Conservation (phyloP, 2,329 filamentous ascomycete genomes). For the Ceratocystis papillata region DNA sequence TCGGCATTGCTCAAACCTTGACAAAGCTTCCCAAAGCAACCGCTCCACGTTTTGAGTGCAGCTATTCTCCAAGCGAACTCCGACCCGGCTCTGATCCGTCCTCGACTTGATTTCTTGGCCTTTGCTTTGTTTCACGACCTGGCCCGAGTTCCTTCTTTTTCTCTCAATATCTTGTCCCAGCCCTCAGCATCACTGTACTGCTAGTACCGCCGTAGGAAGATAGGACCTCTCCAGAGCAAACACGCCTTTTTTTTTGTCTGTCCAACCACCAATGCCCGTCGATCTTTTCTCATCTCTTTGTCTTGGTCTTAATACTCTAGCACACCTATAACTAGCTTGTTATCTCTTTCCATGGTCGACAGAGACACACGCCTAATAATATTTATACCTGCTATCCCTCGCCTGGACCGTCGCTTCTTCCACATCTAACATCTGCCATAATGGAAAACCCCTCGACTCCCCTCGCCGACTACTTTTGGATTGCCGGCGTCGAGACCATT, state of each 20-base stretch:
- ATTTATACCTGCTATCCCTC: neutral
- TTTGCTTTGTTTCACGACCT: conserved; percentile 8
- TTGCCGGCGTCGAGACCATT: conserved; percentile 58
- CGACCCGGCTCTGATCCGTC: conserved; percentile 10
- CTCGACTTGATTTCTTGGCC: neutral
- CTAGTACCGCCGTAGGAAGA: too few relatives aligned
- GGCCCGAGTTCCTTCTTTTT: conserved; percentile 4
- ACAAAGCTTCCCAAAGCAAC: neutral
- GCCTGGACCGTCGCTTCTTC: neutral
- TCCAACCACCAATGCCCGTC: neutral
- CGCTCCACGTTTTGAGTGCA: neutral
- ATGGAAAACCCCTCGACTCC: conserved; percentile 54
- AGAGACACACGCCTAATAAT: neutral
- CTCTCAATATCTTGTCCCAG: neutral
- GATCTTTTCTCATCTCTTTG: neutral
- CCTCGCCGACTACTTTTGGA: conserved; percentile 67
- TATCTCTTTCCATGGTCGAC: neutral
- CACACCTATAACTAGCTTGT: neutral
- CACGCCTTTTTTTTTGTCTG: neutral
- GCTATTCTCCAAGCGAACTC: neutral
- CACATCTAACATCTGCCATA: conserved; percentile 23
- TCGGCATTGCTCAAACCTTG: neutral
- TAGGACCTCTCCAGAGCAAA: neutral
- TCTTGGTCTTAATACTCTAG: neutral
- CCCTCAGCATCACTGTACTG: neutral